Percentiles rank a stretch among this genome's conserved stretches.
Evolutionary conservation across 164 flowering plant species (phyloP).

Genomic region (Vitis vinifera): ASM3070453v1 NC_081822.1:25734001-25734500

Average conservation of each 20-base stretch:
- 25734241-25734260: constrained; percentile 86
- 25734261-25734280: constrained; percentile 78
- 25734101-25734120: neutral
- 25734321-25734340: too few relatives aligned
- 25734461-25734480: constrained; percentile 94
- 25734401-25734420: constrained; percentile 63
- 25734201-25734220: constrained; percentile 76
- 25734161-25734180: constrained; percentile 75
- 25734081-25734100: neutral
- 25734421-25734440: constrained; percentile 92
- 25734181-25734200: constrained; percentile 82
- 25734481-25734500: constrained; percentile 95
- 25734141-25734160: constrained; percentile 26
- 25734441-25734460: constrained; percentile 87
- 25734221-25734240: constrained; percentile 94
- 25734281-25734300: constrained; percentile 1
- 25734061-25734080: too few relatives aligned
- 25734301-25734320: neutral
- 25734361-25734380: neutral
- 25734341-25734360: neutral
- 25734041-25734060: too few relatives aligned
- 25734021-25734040: too few relatives aligned
- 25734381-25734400: constrained; percentile 11
- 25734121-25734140: neutral
- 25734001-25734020: too few relatives aligned